Conservation (phyloP, 164 flowering plant genomes). For the Dillenia suffruticosa region DNA sequence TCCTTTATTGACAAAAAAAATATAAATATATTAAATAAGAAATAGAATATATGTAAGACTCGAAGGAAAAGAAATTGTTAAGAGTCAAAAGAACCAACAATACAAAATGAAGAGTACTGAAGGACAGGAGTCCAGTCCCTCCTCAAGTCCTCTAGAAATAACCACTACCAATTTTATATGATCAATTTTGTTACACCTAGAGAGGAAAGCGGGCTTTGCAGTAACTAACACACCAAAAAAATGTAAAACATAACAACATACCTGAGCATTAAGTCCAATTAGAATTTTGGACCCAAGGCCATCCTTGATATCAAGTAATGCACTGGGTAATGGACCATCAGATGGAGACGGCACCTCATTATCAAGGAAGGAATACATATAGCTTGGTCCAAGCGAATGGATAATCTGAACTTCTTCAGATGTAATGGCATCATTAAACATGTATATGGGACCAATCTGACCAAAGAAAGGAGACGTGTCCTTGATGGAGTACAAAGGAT, state of each 20-base stretch:
- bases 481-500: conserved; percentile 26
- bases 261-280: conserved; percentile 98
- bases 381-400: conserved; percentile 87
- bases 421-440: conserved; percentile 82
- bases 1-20: too few relatives aligned
- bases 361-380: conserved; percentile 94
- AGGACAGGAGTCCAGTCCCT: too few relatives aligned
- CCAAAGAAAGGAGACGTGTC: conserved; percentile 79
- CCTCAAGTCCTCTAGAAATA: too few relatives aligned
- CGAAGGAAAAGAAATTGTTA: too few relatives aligned
- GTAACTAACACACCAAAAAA: background rate
- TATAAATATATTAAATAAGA: too few relatives aligned
- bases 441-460: conserved; percentile 93
- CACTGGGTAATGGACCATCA: conserved; percentile 50
- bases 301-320: conserved; percentile 79
- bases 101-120: too few relatives aligned
- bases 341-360: conserved; percentile 49
- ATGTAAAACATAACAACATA: conserved; percentile 17
- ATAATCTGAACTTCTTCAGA: conserved; percentile 83
- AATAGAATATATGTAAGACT: too few relatives aligned
- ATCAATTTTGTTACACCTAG: background rate
- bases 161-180: background rate
- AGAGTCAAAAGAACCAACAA: too few relatives aligned
- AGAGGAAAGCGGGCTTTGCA: conserved; percentile 6
- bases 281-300: conserved; percentile 83